These are phyloP conservation scores for Metschnikowia matae DNA, from an alignment of 805 yeast genomes.

Conservation along the genomic window DNA sequence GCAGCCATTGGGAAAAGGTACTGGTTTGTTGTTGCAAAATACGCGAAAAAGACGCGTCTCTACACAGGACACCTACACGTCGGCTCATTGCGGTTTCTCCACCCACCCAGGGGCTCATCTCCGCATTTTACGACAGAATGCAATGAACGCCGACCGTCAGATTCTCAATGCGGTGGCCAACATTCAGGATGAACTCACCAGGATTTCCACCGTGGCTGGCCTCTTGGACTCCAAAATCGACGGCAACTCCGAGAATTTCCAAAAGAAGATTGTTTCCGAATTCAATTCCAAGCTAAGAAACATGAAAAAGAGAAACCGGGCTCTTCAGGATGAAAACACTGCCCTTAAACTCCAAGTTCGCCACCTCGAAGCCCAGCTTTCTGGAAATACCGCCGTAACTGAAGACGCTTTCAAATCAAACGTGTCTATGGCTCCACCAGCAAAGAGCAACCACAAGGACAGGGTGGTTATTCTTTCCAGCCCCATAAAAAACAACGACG, in stretches of 20 bases:
- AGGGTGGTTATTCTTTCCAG: constrained; percentile 13
- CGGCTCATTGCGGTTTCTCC: not conserved
- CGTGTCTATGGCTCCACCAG: constrained; percentile 6
- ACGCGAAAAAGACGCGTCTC: constrained; percentile 1
- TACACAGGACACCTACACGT: constrained; percentile 1
- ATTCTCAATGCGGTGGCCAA: constrained; percentile 14
- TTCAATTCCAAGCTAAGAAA: constrained; percentile 16
- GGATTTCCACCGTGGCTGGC: constrained; percentile 11
- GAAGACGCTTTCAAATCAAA: constrained; percentile 6
- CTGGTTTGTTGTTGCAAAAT: constrained; percentile 4
- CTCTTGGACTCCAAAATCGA: constrained; percentile 4
- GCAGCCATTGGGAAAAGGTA: constrained; percentile 4
- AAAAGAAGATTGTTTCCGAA: constrained; percentile 11
- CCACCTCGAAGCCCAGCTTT: constrained; percentile 4
- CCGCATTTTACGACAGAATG: not conserved
- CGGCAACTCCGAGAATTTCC: constrained; percentile 7
- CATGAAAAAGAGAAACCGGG: constrained; percentile 8
- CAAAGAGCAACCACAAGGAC: not conserved
- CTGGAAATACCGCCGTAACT: not conserved
- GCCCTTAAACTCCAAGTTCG: constrained; percentile 6
- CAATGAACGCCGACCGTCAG: constrained; percentile 15
- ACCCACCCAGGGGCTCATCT: not conserved
- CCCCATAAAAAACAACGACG: constrained; percentile 9
- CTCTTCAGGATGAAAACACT: constrained; percentile 10
- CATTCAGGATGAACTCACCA: constrained; percentile 15